Conservation (phyloP, 257 asterid genomes). For the Gentiana macrophylla region DNA sequence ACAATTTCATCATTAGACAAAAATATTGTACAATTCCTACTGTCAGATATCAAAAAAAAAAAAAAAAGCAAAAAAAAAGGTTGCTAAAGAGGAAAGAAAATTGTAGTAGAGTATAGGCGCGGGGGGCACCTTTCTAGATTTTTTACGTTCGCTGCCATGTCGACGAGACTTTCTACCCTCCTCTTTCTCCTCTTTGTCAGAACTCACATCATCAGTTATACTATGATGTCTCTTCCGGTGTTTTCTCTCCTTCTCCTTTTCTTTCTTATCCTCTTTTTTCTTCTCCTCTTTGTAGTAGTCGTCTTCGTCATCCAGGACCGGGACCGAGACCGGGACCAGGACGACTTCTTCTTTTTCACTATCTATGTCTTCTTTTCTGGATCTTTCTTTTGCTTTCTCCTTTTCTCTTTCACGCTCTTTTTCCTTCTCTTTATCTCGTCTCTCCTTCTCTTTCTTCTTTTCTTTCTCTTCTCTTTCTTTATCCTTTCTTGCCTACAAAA, state of each 20-base stretch:
- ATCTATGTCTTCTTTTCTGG: constrained; percentile 53
- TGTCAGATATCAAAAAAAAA: no score
- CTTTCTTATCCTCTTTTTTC: constrained; percentile 73
- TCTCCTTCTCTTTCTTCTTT: constrained; percentile 53
- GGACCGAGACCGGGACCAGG: no score
- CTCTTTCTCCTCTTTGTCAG: constrained; percentile 85
- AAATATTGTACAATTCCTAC: neutral
- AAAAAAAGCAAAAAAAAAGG: no score
- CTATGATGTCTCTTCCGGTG: constrained; percentile 84
- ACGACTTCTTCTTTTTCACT: constrained; percentile 16
- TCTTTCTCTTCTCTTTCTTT: constrained; percentile 82
- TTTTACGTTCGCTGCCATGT: constrained; percentile 86
- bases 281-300: constrained; percentile 37
- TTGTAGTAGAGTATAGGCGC: no score
- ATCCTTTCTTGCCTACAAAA: constrained; percentile 70
- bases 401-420: constrained; percentile 58
- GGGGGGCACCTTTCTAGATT: constrained; percentile 72
- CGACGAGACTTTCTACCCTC: constrained; percentile 67
- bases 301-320: constrained; percentile 17
- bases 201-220: constrained; percentile 60
- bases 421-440: constrained; percentile 42
- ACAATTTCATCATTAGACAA: constrained; percentile 10
- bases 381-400: constrained; percentile 63
- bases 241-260: constrained; percentile 72
- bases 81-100: no score